Evolutionary conservation across 441 rosid species (phyloP), one percentile per base, ranked within the genome.

Genomic region (Hura crepitans): DNA sequence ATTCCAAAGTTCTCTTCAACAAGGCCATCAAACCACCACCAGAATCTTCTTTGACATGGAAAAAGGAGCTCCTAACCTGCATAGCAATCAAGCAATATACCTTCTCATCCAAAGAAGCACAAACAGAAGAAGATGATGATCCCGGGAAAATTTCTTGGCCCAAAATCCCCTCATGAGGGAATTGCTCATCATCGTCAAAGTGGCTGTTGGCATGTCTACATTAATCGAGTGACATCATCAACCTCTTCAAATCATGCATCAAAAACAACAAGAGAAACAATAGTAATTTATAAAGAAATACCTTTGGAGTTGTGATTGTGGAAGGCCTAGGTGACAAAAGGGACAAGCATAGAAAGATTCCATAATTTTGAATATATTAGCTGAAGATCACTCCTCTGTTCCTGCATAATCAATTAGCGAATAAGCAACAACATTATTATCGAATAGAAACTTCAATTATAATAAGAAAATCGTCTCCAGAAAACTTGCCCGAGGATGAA

Each of bases 141-240:
- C 15, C 70, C 18, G 83, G 78, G 31, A 86, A 83, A 65, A 82
- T 71, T 68, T 69, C 82, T 28, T 60, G 82, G 55, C 85, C 81
- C 66, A 81, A 77, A 45, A 74, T 77, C 72, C 77, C 49, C 58
- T 80, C 89, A 20, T 31, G 42, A 35, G 75, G 80, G 39, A 68
- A 27, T 65, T 76, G 75, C 30, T 76, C 58, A 61, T 77, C 77
- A 20, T 83, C 79, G 42, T 71, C 91, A 49, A 92, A 89, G 76
- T 92, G 97, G 74, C 80, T 33, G 76, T 92, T 85, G 45, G 87
- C 94, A 72, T 92, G 96, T 70, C 96, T 92, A 74, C 79, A 30
- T 54, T 57, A 50, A 1, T 42, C 51, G 47, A 0, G 25, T 54
- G 39, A 46, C 55, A 63, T 46, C 66, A 47, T 4, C 1, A 56